Evolutionary conservation across 768 basidiomycete genomes (phyloP), one percentile per base, ranked within the genome.

Genomic region (Macrolepiota albuminosa): DNA sequence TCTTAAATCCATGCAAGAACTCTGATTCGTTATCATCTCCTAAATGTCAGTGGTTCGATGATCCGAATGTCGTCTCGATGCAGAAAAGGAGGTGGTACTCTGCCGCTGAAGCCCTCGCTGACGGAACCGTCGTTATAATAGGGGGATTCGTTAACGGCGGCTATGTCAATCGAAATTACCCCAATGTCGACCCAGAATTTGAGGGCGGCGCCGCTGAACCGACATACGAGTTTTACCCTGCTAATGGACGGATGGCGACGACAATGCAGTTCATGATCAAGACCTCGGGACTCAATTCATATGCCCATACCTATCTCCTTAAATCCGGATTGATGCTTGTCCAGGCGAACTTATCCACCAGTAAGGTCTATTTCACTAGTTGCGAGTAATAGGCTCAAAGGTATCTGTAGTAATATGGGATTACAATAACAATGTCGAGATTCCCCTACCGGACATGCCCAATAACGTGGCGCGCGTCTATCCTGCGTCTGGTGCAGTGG

Each of bases 401-500:
- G 0, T 21, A 0, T 33, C 16, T 18, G 39, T 7, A 79, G 78
- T 73, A 56, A 64, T 79, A 13, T 80, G 78, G 87, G 81, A 90
- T 61, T 76, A 81, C 36, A 66, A 72, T 5, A 73, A 69, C 31
- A 89, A 90, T 68, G 57, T 71, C 7, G 88, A 91, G 68, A 85
- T 79, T 0, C 74, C 76, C 2, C 78, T 92, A 2, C 90, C 90
- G 0, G 73, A 81, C 61, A 91, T 91, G 89, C 91, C 90, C 4
- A 77, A 78, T 26, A 75, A 78, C 49, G 85, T 95, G 48, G 84
- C 82, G 21, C 87, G 93, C 37, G 89, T 92, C 4, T 95, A 95
- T 69, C 93, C 93, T 6, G 95, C 89, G 0, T 93, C 93, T 8
- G 93, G 91, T 33, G 95, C 88, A 0, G 81, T 81, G 2, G 88